These are phyloP conservation scores for Alternaria arborescens DNA, from an alignment of 2,329 filamentous ascomycete species.

Conservation along the genomic window DNA sequence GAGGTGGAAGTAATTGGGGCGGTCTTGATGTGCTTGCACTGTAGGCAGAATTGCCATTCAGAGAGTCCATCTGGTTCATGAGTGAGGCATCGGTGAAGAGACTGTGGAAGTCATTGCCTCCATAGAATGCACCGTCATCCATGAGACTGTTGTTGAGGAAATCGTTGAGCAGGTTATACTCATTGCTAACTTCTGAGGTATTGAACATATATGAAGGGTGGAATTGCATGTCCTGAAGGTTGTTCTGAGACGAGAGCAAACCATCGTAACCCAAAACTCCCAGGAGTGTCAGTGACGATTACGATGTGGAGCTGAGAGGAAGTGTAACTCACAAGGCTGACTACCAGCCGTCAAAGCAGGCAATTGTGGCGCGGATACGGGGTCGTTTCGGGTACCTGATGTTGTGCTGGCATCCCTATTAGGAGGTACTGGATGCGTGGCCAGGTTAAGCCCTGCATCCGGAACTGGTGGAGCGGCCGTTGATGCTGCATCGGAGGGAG, in stretches of 20 bases:
- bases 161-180: conserved; percentile 96
- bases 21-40: conserved; percentile 58
- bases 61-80: conserved; percentile 54
- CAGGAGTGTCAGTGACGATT: conserved; percentile 35
- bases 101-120: conserved; percentile 56
- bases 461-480: conserved; percentile 39
- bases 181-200: conserved; percentile 91
- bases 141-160: conserved; percentile 92
- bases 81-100: conserved; percentile 68
- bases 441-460: conserved; percentile 52
- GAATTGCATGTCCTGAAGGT: conserved; percentile 92
- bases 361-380: conserved; percentile 72
- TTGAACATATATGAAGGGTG: conserved; percentile 96
- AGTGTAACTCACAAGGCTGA: conserved; percentile 75
- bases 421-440: conserved; percentile 46
- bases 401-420: conserved; percentile 54
- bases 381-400: conserved; percentile 75
- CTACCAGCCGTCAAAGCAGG: conserved; percentile 69
- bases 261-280: conserved; percentile 84
- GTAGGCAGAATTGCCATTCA: conserved; percentile 44
- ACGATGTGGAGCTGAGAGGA: conserved; percentile 29
- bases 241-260: conserved; percentile 79
- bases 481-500: conserved; percentile 39
- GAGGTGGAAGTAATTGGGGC: conserved; percentile 51
- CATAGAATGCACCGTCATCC: conserved; percentile 67